Evolutionary conservation across 2,329 filamentous ascomycete genomes (phyloP).

Genomic region (Venturia asperata): DNA sequence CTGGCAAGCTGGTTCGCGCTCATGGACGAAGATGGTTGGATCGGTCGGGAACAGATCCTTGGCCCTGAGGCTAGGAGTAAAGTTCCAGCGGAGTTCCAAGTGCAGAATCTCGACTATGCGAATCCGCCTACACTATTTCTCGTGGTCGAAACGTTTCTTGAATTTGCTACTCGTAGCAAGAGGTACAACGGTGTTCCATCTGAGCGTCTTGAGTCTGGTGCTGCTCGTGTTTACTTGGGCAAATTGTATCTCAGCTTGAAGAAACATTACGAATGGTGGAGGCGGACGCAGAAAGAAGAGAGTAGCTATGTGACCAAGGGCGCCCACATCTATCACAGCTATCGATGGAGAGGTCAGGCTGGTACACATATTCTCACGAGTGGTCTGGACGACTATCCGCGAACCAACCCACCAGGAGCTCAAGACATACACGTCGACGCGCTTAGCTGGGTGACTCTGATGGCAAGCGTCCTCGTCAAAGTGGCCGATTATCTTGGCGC

Average conservation of each 20-base stretch:
- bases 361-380: slow-evolving; percentile 77
- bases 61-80: slow-evolving; percentile 89
- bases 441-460: slow-evolving; percentile 92
- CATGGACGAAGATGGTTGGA: slow-evolving; percentile 97
- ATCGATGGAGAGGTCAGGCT: slow-evolving; percentile 63
- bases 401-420: slow-evolving; percentile 81
- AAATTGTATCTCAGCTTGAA: slow-evolving; percentile 80
- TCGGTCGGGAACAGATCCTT: slow-evolving; percentile 90
- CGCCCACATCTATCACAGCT: background rate
- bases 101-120: slow-evolving; percentile 94
- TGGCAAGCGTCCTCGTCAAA: slow-evolving; percentile 71
- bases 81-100: slow-evolving; percentile 85
- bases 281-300: slow-evolving; percentile 71
- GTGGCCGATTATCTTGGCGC: slow-evolving; percentile 67
- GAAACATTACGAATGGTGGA: slow-evolving; percentile 91
- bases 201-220: slow-evolving; percentile 59
- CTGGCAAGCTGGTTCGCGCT: slow-evolving; percentile 92
- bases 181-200: slow-evolving; percentile 43
- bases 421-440: slow-evolving; percentile 90
- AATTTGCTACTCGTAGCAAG: slow-evolving; percentile 56
- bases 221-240: slow-evolving; percentile 64
- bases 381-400: slow-evolving; percentile 89
- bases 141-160: slow-evolving; percentile 74
- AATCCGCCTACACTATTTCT: slow-evolving; percentile 95
- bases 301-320: background rate